Evolutionary conservation across 768 basidiomycete genomes (phyloP).

Genomic region (Fomitopsis pulvina): DNA sequence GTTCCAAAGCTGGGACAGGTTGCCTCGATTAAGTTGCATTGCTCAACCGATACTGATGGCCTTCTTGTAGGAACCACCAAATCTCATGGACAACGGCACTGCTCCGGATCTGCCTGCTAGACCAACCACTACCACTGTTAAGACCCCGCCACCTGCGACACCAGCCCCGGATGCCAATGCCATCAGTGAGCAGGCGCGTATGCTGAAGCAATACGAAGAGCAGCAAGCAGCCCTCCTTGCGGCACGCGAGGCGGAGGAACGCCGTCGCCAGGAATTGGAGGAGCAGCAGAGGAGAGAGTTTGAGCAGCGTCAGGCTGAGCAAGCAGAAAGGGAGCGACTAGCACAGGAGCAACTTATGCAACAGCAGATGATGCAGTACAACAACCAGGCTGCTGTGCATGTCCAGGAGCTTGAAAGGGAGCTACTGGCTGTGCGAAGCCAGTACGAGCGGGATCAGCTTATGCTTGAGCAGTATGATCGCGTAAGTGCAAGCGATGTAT

Average conservation of each 20-base stretch:
- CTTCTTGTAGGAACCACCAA: slow-evolving; percentile 84
- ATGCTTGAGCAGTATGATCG: slow-evolving; percentile 96
- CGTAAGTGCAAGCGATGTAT: slow-evolving; percentile 39
- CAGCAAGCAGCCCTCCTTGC: slow-evolving; percentile 86
- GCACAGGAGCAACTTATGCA: slow-evolving; percentile 88
- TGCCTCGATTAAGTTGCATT: slow-evolving; percentile 18
- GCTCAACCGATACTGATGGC: neutral
- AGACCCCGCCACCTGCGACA: slow-evolving; percentile 62
- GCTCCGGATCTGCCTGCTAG: slow-evolving; percentile 87
- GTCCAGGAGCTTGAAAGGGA: slow-evolving; percentile 83
- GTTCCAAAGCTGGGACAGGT: slow-evolving; percentile 96
- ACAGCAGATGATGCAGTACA: slow-evolving; percentile 76
- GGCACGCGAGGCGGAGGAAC: slow-evolving; percentile 79
- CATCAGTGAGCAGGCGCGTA: slow-evolving; percentile 85
- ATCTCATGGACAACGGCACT: slow-evolving; percentile 74
- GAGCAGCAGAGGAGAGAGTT: slow-evolving; percentile 81
- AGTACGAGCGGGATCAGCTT: slow-evolving; percentile 97
- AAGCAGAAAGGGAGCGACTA: slow-evolving; percentile 79
- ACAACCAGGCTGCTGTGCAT: slow-evolving; percentile 70
- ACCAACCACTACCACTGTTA: slow-evolving; percentile 44
- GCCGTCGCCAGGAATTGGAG: slow-evolving; percentile 68
- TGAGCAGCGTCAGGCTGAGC: slow-evolving; percentile 79
- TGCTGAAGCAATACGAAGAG: slow-evolving; percentile 95
- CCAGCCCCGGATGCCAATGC: slow-evolving; percentile 65
- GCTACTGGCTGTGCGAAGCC: slow-evolving; percentile 87